phyloP scores from a whole-genome alignment of 148 eudicot genomes.

The Vaccinium darrowii region DNA sequence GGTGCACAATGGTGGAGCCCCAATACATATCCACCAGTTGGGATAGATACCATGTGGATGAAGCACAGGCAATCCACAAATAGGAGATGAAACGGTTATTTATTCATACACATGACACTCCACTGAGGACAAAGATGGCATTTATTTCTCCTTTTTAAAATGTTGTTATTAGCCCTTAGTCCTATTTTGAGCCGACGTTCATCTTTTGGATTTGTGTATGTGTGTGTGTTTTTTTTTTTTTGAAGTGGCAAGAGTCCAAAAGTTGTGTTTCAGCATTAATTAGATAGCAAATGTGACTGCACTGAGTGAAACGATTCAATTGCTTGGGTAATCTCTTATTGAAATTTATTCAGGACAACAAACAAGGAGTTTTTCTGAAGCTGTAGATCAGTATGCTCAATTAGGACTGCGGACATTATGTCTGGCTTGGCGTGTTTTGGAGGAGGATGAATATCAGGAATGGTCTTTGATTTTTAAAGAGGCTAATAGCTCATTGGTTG shows the following conservation, averaged over 20 bases:
- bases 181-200: not conserved
- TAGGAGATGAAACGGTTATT: not conserved
- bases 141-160: not conserved
- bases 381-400: slow-evolving; percentile 89
- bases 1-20: not conserved
- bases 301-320: not conserved
- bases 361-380: slow-evolving; percentile 63
- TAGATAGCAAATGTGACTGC: not conserved
- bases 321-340: not conserved
- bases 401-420: slow-evolving; percentile 94
- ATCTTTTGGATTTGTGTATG: not conserved
- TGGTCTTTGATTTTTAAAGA: slow-evolving; percentile 91
- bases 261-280: not conserved
- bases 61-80: not conserved
- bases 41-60: not conserved
- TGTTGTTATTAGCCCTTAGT: not conserved
- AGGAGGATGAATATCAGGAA: slow-evolving; percentile 78
- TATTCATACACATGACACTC: not conserved
- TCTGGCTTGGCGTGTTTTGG: slow-evolving; percentile 89
- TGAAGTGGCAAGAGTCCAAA: not conserved
- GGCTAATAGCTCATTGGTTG: slow-evolving; percentile 88
- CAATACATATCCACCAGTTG: not conserved
- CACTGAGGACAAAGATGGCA: not conserved
- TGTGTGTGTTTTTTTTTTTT: not conserved
- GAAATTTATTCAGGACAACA: slow-evolving; percentile 62